Base-by-base conservation (phyloP, 2,329 filamentous ascomycete species). In the Lasiodiplodia sp. region DNA sequence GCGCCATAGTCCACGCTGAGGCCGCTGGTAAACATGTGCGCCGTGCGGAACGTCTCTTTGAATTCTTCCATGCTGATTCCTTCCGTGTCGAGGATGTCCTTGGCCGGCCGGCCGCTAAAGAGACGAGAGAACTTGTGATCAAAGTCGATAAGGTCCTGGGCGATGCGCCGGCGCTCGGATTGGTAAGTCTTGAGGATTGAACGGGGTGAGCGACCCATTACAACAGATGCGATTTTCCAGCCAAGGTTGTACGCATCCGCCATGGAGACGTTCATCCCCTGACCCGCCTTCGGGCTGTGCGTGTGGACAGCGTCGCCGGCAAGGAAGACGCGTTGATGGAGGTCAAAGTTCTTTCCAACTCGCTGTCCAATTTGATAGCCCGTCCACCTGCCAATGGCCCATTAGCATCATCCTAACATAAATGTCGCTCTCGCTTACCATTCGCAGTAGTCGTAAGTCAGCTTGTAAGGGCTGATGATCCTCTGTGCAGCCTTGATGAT, bases 241-340 rank as follows among this genome's bases (percentile, higher is more conserved):
- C 84, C 85, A 0, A 88, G 79, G 71, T 88, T 88, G 76, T 82
- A 88, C 4, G 83, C 79, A 75, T 92, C 90, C 72, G 91, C 89
- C 87, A 92, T 90, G 37, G 84, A 87, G 2, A 91, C 86, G 72
- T 92, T 92, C 89, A 92, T 92, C 14, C 90, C 90, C 74, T 91
- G 89, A 2, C 89, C 89, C 0, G 88, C 89, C 73, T 91, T 91
- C 23, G 88, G 89, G 18, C 79, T 82, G 72, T 86, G 84, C 2
- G 84, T 86, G 69, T 86, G 83, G 25, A 87, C 86, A 1, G 88
- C 90, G 76, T 92, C 91, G 2, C 91, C 91, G 0, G 89, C 88
- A 4, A 93, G 82, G 75, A 94, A 93, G 11, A 94, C 83, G 4
- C 89, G 84, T 28, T 86, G 83, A 14, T 82, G 78, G 7, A 82